phyloP scores from a whole-genome alignment of 2,329 filamentous ascomycete genomes.

The Aspergillus phoenicis region DNA sequence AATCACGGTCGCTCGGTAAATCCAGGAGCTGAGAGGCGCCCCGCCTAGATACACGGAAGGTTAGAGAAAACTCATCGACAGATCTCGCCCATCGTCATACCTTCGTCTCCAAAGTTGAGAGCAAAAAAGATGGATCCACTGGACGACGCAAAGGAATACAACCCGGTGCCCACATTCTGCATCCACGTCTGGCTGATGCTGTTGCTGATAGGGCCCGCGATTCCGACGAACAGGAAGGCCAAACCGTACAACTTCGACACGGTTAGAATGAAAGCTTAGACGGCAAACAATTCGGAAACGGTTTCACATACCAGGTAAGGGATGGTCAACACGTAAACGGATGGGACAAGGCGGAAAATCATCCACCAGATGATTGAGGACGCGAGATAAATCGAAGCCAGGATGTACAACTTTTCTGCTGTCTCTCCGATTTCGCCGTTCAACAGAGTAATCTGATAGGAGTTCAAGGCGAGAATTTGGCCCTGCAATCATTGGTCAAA shows the following conservation, averaged over 20 bases:
- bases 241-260: constrained; percentile 51
- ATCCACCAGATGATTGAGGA: constrained; percentile 64
- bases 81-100: constrained; percentile 53
- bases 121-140: constrained; percentile 67
- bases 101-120: constrained; percentile 66
- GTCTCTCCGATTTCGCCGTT: constrained; percentile 64
- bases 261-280: neutral
- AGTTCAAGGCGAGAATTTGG: constrained; percentile 65
- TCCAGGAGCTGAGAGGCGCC: constrained; percentile 7
- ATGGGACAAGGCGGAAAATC: constrained; percentile 59
- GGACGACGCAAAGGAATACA: constrained; percentile 64
- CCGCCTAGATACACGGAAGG: constrained; percentile 43
- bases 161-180: constrained; percentile 61
- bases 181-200: constrained; percentile 51
- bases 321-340: constrained; percentile 56
- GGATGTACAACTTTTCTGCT: constrained; percentile 60
- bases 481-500: constrained; percentile 40
- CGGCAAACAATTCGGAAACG: too few species aligned
- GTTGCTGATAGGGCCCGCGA: constrained; percentile 55
- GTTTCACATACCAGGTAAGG: constrained; percentile 57
- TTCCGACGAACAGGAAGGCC: constrained; percentile 63
- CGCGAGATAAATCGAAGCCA: constrained; percentile 60
- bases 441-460: constrained; percentile 68
- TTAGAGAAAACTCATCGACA: constrained; percentile 66
- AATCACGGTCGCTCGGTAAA: constrained; percentile 6